phyloP scores from a whole-genome alignment of 768 basidiomycete species.

The Naganishia vaughanmartiniae region DNA sequence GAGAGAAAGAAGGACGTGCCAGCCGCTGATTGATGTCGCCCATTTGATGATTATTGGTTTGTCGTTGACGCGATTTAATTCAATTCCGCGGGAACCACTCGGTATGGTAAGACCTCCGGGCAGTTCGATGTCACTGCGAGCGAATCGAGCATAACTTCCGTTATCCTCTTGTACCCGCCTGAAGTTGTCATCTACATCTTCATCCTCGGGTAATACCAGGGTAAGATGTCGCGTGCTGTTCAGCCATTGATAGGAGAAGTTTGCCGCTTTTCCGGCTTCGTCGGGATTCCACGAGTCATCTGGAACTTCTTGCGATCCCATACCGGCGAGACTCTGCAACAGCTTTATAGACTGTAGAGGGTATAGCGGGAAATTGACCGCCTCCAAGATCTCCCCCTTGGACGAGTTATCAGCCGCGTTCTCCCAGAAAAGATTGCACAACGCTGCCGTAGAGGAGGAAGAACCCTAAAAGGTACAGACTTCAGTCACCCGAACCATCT shows the following conservation, averaged over 20 bases:
- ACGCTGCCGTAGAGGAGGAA: slow-evolving; percentile 3
- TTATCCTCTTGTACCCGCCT: slow-evolving; percentile 17
- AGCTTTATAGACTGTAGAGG: slow-evolving; percentile 18
- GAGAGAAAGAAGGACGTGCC: slow-evolving; percentile 25
- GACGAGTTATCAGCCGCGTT: slow-evolving; percentile 21
- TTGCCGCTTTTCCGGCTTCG: slow-evolving; percentile 16
- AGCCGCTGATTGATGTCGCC: slow-evolving; percentile 17
- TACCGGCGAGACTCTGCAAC: slow-evolving; percentile 7
- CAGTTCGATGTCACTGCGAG: slow-evolving; percentile 14
- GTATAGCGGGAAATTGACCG: slow-evolving; percentile 15
- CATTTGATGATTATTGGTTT: slow-evolving; percentile 28
- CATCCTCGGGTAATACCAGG: slow-evolving; percentile 11
- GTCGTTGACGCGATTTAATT: slow-evolving; percentile 21
- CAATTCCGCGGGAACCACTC: slow-evolving; percentile 7
- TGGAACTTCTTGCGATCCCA: slow-evolving; percentile 14
- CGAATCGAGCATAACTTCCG: slow-evolving; percentile 10
- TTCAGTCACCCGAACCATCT: neutral
- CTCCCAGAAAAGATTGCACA: slow-evolving; percentile 28
- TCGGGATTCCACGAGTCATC: slow-evolving; percentile 17
- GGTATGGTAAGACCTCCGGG: slow-evolving; percentile 27
- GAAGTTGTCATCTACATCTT: slow-evolving; percentile 20
- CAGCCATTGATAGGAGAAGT: slow-evolving; percentile 10
- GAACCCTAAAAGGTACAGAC: neutral
- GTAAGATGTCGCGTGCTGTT: neutral
- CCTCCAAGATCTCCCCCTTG: slow-evolving; percentile 22